phyloP scores from a whole-genome alignment of 495 filamentous ascomycete species.

The Clohesyomyces aquaticus region DNA sequence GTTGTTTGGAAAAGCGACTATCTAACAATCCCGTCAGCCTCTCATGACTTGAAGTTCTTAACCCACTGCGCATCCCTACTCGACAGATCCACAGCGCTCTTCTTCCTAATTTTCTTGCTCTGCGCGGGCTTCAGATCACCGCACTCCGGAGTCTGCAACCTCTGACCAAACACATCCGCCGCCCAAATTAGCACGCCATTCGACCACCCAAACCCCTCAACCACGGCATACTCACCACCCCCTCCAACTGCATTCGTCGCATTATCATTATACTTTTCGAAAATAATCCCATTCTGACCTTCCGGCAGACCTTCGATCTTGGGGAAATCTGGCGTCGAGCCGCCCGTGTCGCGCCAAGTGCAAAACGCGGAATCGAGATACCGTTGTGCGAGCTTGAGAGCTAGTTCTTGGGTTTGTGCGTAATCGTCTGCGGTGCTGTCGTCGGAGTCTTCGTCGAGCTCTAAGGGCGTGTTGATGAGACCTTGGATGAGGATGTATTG shows the following conservation, averaged over 20 bases:
- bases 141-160: conserved; percentile 38
- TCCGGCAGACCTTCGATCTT: conserved; percentile 18
- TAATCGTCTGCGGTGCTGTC: conserved; percentile 31
- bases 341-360: conserved; percentile 43
- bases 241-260: conserved; percentile 36
- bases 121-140: conserved; percentile 37
- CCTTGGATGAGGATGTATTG: conserved; percentile 41
- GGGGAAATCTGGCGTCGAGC: conserved; percentile 28
- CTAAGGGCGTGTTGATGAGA: conserved; percentile 38
- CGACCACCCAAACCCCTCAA: conserved; percentile 44
- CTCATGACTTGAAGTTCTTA: conserved; percentile 34
- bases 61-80: conserved; percentile 37
- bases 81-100: conserved; percentile 32
- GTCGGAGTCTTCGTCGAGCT: neutral
- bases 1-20: too few relatives aligned
- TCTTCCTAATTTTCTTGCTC: conserved; percentile 17
- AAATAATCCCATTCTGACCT: conserved; percentile 39
- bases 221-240: conserved; percentile 42
- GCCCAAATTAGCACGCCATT: conserved; percentile 43
- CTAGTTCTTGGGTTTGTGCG: conserved; percentile 33
- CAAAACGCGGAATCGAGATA: conserved; percentile 43
- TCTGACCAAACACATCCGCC: conserved; percentile 39
- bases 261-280: conserved; percentile 42
- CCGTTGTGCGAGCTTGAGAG: conserved; percentile 39
- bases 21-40: too few relatives aligned